These are phyloP conservation scores for Globisporangium viniferum DNA, from an alignment of 352 stramenopile genomes.

Conservation along the genomic window DNA sequence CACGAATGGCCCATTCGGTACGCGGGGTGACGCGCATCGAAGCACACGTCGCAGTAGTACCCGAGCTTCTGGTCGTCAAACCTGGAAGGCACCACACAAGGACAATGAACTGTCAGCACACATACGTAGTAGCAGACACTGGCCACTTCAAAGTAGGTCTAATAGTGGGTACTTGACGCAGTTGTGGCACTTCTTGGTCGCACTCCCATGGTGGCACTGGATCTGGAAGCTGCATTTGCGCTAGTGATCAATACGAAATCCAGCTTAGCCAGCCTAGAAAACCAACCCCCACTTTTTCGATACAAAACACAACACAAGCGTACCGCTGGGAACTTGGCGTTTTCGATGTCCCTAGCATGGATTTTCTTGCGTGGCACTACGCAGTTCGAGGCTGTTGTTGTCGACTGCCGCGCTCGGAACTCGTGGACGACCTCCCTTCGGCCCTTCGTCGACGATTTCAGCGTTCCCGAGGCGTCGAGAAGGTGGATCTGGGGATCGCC, in stretches of 20 bases:
- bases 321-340: slow-evolving; percentile 19
- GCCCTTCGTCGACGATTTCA: slow-evolving; percentile 14
- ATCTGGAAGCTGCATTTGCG: slow-evolving; percentile 57
- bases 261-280: background rate
- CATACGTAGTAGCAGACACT: too few species aligned
- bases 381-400: background rate
- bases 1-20: slow-evolving; percentile 56
- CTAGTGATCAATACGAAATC: slow-evolving; percentile 8
- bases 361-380: background rate
- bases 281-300: background rate
- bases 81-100: background rate
- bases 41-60: slow-evolving; percentile 74
- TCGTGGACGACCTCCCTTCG: slow-evolving; percentile 36
- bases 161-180: slow-evolving; percentile 48
- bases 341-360: slow-evolving; percentile 16
- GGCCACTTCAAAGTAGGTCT: too few species aligned
- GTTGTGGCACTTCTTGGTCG: slow-evolving; percentile 64
- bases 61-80: slow-evolving; percentile 50
- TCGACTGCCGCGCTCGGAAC: slow-evolving; percentile 24
- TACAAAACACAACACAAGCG: background rate
- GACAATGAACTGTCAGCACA: too few species aligned
- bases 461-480: slow-evolving; percentile 10
- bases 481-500: slow-evolving; percentile 39
- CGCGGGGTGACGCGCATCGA: slow-evolving; percentile 44
- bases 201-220: slow-evolving; percentile 34